Conservation (phyloP, 2,329 filamentous ascomycete species). For the Leptodontidium sp. region DNA sequence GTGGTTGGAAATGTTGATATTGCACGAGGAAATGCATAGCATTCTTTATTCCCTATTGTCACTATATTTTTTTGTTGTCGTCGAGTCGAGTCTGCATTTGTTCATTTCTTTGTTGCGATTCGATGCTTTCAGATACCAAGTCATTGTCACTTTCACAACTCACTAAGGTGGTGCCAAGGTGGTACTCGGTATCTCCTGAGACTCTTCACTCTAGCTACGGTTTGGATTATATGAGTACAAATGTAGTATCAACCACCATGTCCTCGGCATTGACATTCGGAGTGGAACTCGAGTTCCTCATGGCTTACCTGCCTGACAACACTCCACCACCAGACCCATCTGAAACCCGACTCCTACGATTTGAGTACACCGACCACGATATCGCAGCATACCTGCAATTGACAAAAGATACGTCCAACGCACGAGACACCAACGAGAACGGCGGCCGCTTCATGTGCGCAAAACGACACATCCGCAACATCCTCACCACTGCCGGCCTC, state of each 20-base stretch:
- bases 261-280: constrained; percentile 36
- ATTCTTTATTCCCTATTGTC: background rate
- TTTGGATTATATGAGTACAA: background rate
- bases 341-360: background rate
- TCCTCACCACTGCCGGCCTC: constrained; percentile 17
- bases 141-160: background rate
- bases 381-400: background rate
- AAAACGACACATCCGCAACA: constrained; percentile 19
- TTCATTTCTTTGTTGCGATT: background rate
- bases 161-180: background rate
- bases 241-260: background rate
- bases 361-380: constrained; percentile 5
- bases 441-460: background rate
- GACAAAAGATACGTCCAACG: background rate
- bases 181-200: background rate
- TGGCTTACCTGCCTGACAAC: constrained; percentile 16
- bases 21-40: background rate
- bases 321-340: background rate
- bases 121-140: background rate
- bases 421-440: background rate
- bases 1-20: too few relatives aligned
- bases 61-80: background rate
- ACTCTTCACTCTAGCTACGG: background rate
- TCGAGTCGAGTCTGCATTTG: background rate
- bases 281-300: constrained; percentile 40